These are phyloP conservation scores for Phytophthora cactorum DNA, from an alignment of 352 stramenopile species.

Conservation along the genomic window DNA sequence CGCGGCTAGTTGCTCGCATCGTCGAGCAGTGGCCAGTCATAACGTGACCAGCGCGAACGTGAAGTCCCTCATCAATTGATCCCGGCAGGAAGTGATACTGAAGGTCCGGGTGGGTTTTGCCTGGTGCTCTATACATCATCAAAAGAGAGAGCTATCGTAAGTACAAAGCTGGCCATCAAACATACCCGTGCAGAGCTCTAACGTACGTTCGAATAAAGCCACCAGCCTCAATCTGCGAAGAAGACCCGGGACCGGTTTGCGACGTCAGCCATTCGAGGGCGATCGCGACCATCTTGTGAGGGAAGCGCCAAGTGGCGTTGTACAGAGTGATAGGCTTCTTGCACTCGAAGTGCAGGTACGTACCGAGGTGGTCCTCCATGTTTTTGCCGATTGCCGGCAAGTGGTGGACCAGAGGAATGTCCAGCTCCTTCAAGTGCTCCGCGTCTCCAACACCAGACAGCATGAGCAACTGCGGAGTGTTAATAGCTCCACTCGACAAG, in stretches of 20 bases:
- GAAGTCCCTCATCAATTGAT: constrained; percentile 38
- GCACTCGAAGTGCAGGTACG: constrained; percentile 85
- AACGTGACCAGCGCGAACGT: constrained; percentile 49
- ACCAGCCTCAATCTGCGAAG: constrained; percentile 77
- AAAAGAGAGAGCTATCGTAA: neutral
- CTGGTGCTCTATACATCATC: constrained; percentile 39
- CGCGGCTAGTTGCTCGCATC: constrained; percentile 81
- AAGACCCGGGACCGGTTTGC: constrained; percentile 61
- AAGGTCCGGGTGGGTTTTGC: constrained; percentile 77
- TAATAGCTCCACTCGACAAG: constrained; percentile 84
- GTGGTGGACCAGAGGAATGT: constrained; percentile 74
- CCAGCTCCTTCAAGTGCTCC: constrained; percentile 69
- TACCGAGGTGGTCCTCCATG: constrained; percentile 86
- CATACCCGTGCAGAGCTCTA: neutral
- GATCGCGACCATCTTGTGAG: constrained; percentile 83
- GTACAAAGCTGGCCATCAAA: neutral
- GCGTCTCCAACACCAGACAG: constrained; percentile 79
- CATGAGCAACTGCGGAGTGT: constrained; percentile 86
- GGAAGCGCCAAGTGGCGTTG: constrained; percentile 82
- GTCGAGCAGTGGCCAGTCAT: constrained; percentile 85
- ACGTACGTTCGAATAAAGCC: constrained; percentile 83
- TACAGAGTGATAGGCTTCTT: constrained; percentile 90
- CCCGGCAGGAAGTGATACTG: constrained; percentile 88
- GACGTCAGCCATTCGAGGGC: constrained; percentile 77
- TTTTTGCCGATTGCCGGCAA: constrained; percentile 80